Conservation (phyloP, 2,329 filamentous ascomycete species). For the Coniochaeta hoffmannii region DNA sequence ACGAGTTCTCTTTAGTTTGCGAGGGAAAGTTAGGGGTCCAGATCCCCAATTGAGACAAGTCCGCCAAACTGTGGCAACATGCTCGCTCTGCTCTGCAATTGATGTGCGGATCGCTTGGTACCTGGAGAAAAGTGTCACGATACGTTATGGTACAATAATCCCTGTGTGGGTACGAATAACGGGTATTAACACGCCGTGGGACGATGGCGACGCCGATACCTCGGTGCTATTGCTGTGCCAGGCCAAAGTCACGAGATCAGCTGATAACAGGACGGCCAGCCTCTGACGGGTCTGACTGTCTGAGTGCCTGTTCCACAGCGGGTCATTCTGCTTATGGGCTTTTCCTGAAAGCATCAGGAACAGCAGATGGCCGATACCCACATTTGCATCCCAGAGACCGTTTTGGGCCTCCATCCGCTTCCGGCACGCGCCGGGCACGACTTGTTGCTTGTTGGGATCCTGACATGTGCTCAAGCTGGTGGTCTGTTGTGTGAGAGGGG, state of each 20-base stretch:
- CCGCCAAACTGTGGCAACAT: not conserved
- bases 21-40: not conserved
- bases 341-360: not conserved
- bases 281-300: not conserved
- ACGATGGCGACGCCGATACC: not conserved
- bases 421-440: not conserved
- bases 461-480: not conserved
- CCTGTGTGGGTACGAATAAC: not conserved
- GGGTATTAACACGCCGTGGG: not conserved
- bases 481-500: not conserved
- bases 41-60: not conserved
- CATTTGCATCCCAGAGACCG: not conserved
- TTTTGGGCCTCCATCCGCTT: not conserved
- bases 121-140: slow-evolving; percentile 2
- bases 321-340: not conserved
- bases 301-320: not conserved
- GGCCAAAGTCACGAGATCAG: slow-evolving; percentile 2
- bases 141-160: no score
- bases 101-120: not conserved
- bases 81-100: not conserved
- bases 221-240: not conserved
- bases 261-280: not conserved
- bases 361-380: not conserved
- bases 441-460: not conserved
- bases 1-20: not conserved